A percentile compares a stretch with the other conserved stretches of the same genome.
Evolutionary conservation across 495 filamentous ascomycete species (phyloP).

Genomic region (Penicillium ochrochloron): DNA sequence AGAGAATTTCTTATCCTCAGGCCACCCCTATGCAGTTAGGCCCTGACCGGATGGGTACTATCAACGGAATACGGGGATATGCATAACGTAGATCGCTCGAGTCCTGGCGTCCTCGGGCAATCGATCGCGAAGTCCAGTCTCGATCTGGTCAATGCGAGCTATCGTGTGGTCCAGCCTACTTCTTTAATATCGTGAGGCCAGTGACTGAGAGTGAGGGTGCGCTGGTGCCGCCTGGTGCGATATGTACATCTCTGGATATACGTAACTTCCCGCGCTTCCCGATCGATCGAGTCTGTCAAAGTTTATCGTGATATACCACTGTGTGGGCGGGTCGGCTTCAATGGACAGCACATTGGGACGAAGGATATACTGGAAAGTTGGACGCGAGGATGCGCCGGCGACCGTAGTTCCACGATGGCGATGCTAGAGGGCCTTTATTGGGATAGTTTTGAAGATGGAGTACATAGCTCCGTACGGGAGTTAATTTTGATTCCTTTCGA

Average conservation of each 20-base stretch:
- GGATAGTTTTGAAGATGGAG: neutral
- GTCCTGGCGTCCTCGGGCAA: conserved; percentile 13
- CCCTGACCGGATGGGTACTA: neutral
- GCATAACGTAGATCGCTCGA: conserved; percentile 23
- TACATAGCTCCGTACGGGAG: neutral
- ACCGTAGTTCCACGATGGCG: neutral
- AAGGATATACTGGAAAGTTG: neutral
- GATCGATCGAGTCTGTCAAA: conserved; percentile 32
- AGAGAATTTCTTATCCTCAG: neutral
- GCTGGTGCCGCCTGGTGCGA: conserved; percentile 21
- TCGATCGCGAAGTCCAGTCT: conserved; percentile 15
- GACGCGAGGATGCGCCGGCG: neutral
- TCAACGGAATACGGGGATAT: neutral
- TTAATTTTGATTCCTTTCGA: neutral
- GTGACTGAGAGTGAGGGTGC: conserved; percentile 1
- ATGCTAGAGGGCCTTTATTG: neutral
- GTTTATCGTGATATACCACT: conserved; percentile 19
- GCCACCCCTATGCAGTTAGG: neutral
- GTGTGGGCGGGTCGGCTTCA: conserved; percentile 7
- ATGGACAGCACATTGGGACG: neutral
- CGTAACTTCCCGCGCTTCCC: conserved; percentile 30
- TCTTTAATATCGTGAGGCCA: conserved; percentile 1
- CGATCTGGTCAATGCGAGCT: conserved; percentile 12
- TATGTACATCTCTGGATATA: conserved; percentile 15
- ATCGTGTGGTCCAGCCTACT: conserved; percentile 6